Evolutionary conservation across 805 yeast genomes (phyloP).

Genomic region (Lipomyces spencermartinsiae): DNA sequence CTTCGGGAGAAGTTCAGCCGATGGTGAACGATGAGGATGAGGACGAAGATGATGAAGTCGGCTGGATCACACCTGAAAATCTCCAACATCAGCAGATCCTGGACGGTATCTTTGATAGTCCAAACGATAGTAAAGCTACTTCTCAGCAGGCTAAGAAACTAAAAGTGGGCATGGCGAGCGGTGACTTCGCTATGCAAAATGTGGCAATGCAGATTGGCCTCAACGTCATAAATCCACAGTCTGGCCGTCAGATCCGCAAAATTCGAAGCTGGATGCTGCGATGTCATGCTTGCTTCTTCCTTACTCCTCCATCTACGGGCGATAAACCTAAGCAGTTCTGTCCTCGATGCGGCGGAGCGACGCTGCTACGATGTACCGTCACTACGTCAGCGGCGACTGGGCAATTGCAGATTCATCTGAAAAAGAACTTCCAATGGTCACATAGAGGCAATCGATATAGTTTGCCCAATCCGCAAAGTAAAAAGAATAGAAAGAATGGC

Average conservation of each 20-base stretch:
- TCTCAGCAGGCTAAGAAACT: slow-evolving; percentile 52
- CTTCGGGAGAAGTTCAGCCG: slow-evolving; percentile 26
- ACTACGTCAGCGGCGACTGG: slow-evolving; percentile 64
- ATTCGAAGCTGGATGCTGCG: slow-evolving; percentile 92
- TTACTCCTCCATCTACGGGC: slow-evolving; percentile 79
- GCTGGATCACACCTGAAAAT: slow-evolving; percentile 93
- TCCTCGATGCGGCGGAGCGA: slow-evolving; percentile 93
- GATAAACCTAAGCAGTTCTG: slow-evolving; percentile 81
- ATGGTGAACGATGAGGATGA: slow-evolving; percentile 18
- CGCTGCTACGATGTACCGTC: slow-evolving; percentile 84
- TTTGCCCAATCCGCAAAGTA: slow-evolving; percentile 85
- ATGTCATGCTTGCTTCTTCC: slow-evolving; percentile 94
- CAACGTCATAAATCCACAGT: slow-evolving; percentile 79
- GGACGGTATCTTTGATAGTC: slow-evolving; percentile 52
- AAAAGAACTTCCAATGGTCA: slow-evolving; percentile 92
- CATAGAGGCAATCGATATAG: slow-evolving; percentile 84
- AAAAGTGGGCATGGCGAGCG: slow-evolving; percentile 86
- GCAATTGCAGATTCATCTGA: slow-evolving; percentile 82
- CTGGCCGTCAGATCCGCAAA: slow-evolving; percentile 83
- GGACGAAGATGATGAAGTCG: slow-evolving; percentile 80
- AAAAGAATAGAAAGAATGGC: slow-evolving; percentile 63
- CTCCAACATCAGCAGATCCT: slow-evolving; percentile 66
- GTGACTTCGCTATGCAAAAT: slow-evolving; percentile 97
- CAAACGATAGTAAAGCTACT: slow-evolving; percentile 48
- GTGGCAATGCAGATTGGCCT: slow-evolving; percentile 90